These are phyloP conservation scores for Sporothrix schenckii DNA, from an alignment of 2,329 filamentous ascomycete species.

Conservation along the genomic window DNA sequence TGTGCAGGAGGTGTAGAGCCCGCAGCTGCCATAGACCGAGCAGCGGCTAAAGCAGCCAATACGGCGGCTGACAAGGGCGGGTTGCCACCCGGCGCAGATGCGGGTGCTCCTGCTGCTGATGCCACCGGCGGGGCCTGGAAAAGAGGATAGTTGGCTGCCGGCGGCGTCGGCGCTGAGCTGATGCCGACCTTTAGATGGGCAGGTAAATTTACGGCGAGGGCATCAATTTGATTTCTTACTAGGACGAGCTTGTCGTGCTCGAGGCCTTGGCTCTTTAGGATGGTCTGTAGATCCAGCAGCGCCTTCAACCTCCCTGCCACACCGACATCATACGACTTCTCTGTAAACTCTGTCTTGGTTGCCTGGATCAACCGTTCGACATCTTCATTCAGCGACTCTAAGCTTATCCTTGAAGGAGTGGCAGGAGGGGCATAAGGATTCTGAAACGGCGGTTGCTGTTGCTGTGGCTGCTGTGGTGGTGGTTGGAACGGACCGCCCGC, in stretches of 20 bases:
- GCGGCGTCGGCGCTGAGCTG: conserved; percentile 40
- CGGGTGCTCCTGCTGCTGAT: conserved; percentile 41
- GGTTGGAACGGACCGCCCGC: conserved; percentile 49
- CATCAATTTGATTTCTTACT: conserved; percentile 82
- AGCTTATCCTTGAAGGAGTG: conserved; percentile 55
- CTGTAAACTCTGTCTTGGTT: conserved; percentile 73
- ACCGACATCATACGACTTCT: conserved; percentile 73
- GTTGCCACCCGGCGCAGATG: conserved; percentile 23
- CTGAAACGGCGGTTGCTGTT: conserved; percentile 14
- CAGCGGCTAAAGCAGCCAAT: conserved; percentile 34
- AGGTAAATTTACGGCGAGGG: conserved; percentile 68
- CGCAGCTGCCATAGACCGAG: conserved; percentile 35
- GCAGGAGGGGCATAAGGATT: conserved; percentile 41
- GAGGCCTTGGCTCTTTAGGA: conserved; percentile 76
- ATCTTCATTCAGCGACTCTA: conserved; percentile 79
- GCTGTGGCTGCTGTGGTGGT: conserved; percentile 39
- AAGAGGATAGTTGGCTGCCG: conserved; percentile 38
- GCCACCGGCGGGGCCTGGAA: conserved; percentile 42
- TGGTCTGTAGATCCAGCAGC: conserved; percentile 79
- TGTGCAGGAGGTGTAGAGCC: conserved; percentile 30
- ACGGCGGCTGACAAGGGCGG: conserved; percentile 32
- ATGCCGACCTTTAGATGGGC: conserved; percentile 47
- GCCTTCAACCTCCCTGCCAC: conserved; percentile 80
- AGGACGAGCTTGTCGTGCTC: conserved; percentile 79
- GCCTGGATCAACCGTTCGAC: conserved; percentile 75